These are phyloP conservation scores for Galeopsis tetrahit DNA, from an alignment of 257 asterid genomes.

Conservation along the genomic window DNA sequence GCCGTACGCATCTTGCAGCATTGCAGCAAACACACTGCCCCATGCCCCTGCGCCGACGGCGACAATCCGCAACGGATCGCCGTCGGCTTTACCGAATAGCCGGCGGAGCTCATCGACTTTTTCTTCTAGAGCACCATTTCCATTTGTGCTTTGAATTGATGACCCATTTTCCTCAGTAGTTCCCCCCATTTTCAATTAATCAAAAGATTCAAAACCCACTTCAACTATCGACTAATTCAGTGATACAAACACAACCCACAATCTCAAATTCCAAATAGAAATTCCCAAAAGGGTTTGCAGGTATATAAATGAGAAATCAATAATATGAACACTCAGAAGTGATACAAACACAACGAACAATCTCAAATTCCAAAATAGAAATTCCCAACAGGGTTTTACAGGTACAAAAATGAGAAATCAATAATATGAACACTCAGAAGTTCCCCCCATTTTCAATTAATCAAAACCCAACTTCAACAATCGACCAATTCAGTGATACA, in stretches of 20 bases:
- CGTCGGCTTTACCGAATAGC: constrained; percentile 65
- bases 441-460: too few relatives aligned
- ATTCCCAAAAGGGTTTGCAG: constrained; percentile 9
- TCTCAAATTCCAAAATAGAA: background rate
- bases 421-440: constrained; percentile 28
- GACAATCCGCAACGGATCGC: constrained; percentile 81
- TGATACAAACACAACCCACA: constrained; percentile 12
- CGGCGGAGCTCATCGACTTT: constrained; percentile 71
- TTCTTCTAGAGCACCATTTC: constrained; percentile 59
- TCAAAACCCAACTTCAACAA: too few relatives aligned
- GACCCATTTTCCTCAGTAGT: constrained; percentile 50
- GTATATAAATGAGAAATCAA: too few relatives aligned
- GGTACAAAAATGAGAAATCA: constrained; percentile 23
- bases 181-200: constrained; percentile 54
- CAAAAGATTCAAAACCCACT: constrained; percentile 10
- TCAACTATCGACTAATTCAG: constrained; percentile 22
- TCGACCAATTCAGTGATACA: too few relatives aligned
- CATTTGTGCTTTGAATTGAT: constrained; percentile 52
- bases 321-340: too few relatives aligned
- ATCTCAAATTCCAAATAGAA: constrained; percentile 16
- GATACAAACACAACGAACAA: too few relatives aligned
- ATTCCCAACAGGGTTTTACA: constrained; percentile 5
- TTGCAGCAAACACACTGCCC: constrained; percentile 93
- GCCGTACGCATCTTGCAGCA: constrained; percentile 89
- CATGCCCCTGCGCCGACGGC: constrained; percentile 97